These are phyloP conservation scores for Jacaranda copaia DNA, from an alignment of 257 asterid species.

Conservation along the genomic window DNA sequence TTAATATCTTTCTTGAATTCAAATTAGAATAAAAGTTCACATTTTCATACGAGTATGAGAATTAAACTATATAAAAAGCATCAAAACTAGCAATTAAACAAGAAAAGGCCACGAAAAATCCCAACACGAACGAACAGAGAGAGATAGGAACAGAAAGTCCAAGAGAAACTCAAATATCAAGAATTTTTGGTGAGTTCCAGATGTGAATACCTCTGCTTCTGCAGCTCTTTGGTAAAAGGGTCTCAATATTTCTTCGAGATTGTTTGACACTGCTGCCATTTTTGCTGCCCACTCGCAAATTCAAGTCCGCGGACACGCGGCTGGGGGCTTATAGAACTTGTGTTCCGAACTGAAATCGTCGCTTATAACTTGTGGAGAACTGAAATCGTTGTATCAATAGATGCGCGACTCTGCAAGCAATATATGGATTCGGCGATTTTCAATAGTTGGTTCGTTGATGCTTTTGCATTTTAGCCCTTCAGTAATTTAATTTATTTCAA, in stretches of 20 bases:
- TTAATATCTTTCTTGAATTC: conserved; percentile 17
- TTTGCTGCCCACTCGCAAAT: conserved; percentile 21
- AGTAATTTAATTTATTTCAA: not conserved
- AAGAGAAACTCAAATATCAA: not conserved
- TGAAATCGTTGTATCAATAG: not conserved
- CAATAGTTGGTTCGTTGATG: not conserved
- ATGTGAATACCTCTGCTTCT: conserved; percentile 76
- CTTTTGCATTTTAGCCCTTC: conserved; percentile 9
- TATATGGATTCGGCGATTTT: not conserved
- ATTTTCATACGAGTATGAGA: not conserved
- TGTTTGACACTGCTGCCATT: conserved; percentile 58
- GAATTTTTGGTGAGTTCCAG: not conserved
- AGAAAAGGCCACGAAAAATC: conserved; percentile 7
- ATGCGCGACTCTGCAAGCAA: not conserved
- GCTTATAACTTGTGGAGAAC: too few species aligned
- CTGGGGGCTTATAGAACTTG: conserved; percentile 15
- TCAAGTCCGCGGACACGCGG: conserved; percentile 28
- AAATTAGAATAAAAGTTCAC: not conserved
- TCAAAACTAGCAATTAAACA: conserved; percentile 25
- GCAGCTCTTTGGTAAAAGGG: conserved; percentile 81
- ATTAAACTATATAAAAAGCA: not conserved
- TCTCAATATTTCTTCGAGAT: conserved; percentile 56
- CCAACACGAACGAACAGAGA: not conserved
- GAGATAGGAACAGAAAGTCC: not conserved
- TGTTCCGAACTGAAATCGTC: conserved; percentile 22